Conservation (phyloP, 2,329 filamentous ascomycete genomes). For the Neopestalotiopsis rosae region DNA sequence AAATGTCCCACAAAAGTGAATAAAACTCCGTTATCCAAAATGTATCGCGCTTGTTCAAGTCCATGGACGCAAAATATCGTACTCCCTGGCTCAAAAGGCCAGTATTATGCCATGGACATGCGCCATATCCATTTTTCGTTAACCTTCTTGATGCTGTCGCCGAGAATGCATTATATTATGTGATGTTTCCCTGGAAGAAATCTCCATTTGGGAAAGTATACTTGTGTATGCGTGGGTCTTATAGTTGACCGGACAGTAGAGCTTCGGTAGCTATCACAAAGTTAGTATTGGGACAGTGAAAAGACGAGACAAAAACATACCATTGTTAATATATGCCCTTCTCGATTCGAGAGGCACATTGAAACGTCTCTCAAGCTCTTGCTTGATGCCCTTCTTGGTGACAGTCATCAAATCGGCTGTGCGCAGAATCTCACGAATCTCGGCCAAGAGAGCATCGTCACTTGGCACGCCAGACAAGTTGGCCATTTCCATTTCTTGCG, state of each 20-base stretch:
- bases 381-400: slow-evolving; percentile 98
- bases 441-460: slow-evolving; percentile 87
- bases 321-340: slow-evolving; percentile 91
- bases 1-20: neutral
- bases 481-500: slow-evolving; percentile 76
- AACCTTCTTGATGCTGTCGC: slow-evolving; percentile 23
- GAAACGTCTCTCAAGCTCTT: slow-evolving; percentile 89
- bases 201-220: slow-evolving; percentile 31
- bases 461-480: slow-evolving; percentile 79
- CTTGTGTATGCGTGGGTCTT: slow-evolving; percentile 60
- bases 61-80: neutral
- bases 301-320: slow-evolving; percentile 58
- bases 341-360: slow-evolving; percentile 84
- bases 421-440: slow-evolving; percentile 91
- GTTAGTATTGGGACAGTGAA: slow-evolving; percentile 23
- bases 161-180: slow-evolving; percentile 64
- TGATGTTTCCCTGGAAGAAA: neutral
- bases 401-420: slow-evolving; percentile 96
- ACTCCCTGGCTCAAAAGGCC: neutral
- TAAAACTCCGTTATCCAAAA: slow-evolving; percentile 4
- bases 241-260: slow-evolving; percentile 77
- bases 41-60: slow-evolving; percentile 3
- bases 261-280: slow-evolving; percentile 71
- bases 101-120: slow-evolving; percentile 10
- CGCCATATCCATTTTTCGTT: slow-evolving; percentile 7